phyloP scores from a whole-genome alignment of 2,329 filamentous ascomycete species.

The Basipetospora chlamydospora region DNA sequence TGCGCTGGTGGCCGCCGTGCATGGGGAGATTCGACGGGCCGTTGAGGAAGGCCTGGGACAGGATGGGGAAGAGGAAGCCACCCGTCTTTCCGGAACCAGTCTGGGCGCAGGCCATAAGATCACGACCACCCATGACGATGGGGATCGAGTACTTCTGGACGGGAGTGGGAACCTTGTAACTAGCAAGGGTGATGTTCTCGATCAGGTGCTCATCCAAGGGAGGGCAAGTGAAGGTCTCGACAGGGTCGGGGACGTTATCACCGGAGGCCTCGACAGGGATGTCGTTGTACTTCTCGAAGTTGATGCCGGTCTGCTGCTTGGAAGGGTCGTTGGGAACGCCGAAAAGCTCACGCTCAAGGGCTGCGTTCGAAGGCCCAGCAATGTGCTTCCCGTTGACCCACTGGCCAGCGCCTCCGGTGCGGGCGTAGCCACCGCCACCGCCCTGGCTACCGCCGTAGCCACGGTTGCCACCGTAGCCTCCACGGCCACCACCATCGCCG shows the following conservation, averaged over 20 bases:
- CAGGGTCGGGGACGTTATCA: constrained; percentile 81
- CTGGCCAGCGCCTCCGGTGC: constrained; percentile 76
- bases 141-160: constrained; percentile 99
- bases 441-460: constrained; percentile 23
- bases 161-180: constrained; percentile 90
- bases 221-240: constrained; percentile 81
- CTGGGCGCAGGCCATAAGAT: constrained; percentile 98
- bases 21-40: constrained; percentile 62
- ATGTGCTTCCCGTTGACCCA: constrained; percentile 97
- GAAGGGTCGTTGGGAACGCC: constrained; percentile 79
- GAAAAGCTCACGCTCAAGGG: constrained; percentile 90
- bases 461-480: constrained; percentile 19
- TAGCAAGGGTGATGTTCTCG: constrained; percentile 82
- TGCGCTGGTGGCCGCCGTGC: constrained; percentile 73
- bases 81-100: constrained; percentile 99
- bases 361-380: constrained; percentile 73
- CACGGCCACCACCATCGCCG: constrained; percentile 19
- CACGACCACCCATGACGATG: constrained; percentile 94
- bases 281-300: constrained; percentile 99
- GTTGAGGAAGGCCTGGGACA: constrained; percentile 90
- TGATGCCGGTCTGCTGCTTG: constrained; percentile 97
- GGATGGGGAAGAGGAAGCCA: constrained; percentile 97
- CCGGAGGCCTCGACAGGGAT: constrained; percentile 97
- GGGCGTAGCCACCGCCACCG: constrained; percentile 39
- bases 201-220: constrained; percentile 90